Evolutionary conservation across 2,329 filamentous ascomycete genomes (phyloP), one percentile per base, ranked within the genome.

Genomic region (Colletotrichum higginsianum): DNA sequence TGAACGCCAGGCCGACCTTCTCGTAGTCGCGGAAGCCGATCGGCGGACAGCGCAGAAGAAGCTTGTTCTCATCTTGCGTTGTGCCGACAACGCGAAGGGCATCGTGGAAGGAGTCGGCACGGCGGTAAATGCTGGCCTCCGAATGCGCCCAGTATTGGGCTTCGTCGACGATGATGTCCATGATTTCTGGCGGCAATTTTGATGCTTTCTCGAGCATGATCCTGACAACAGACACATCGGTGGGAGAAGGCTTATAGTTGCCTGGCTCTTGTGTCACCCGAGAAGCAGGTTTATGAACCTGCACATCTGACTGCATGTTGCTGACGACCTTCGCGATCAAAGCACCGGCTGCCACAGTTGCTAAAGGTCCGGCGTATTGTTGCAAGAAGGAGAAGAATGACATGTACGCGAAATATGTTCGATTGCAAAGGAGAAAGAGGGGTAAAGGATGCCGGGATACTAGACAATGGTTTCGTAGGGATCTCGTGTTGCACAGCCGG

Each of bases 111-210:
- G 7, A 15, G 0, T 23, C 58, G 4, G 61, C 62, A 4, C 55
- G 57, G 52, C 74, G 81, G 21, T 82, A 73, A 15, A 82, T 73
- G 38, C 77, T 77, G 26, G 79, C 82, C 61, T 60, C 73, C 56
- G 86, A 85, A 74, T 86, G 86, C 16, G 86, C 86, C 90, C 90
- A 92, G 78, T 91, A 92, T 78, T 91, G 89, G 66, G 89, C 90
- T 38, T 82, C 77, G 75, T 92, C 89, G 65, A 91, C 79, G 56
- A 92, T 85, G 56, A 79, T 77, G 75, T 91, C 86, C 47, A 90
- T 80, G 0, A 92, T 71, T 71, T 91, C 90, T 2, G 82, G 78
- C 0, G 90, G 90, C 1, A 92, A 79, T 2, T 77, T 77, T 8
- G 80, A 78, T 13, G 79, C 81, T 63, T 82, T 81, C 35, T 75